Conservation (phyloP, 805 yeast genomes). For the Ogataea saltuana region DNA sequence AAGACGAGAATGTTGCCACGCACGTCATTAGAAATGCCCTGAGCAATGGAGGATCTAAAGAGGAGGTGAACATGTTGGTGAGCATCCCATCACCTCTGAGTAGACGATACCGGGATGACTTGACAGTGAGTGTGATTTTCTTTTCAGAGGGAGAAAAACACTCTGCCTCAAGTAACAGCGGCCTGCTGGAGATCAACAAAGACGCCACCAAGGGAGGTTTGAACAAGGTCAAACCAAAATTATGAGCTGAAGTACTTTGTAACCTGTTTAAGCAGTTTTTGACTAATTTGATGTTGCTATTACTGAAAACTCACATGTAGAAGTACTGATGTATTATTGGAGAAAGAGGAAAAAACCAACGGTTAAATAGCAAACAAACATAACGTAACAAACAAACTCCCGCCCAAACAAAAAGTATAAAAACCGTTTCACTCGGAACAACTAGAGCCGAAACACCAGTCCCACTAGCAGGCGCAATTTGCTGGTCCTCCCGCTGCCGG, state of each 20-base stretch:
- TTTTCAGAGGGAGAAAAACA: slow-evolving; percentile 61
- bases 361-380: background rate
- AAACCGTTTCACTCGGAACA: background rate
- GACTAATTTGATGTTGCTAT: background rate
- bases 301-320: no score
- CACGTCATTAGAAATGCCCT: slow-evolving; percentile 93
- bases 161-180: slow-evolving; percentile 41
- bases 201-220: slow-evolving; percentile 61
- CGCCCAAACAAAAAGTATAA: slow-evolving; percentile 6
- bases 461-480: slow-evolving; percentile 38
- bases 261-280: no score
- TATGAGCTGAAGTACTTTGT: slow-evolving; percentile 29
- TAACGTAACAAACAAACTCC: slow-evolving; percentile 7
- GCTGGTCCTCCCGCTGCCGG: slow-evolving; percentile 21
- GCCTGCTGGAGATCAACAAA: slow-evolving; percentile 54
- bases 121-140: slow-evolving; percentile 93
- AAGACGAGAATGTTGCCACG: slow-evolving; percentile 88
- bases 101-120: slow-evolving; percentile 90
- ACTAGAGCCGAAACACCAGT: background rate
- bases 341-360: no score
- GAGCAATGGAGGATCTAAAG: slow-evolving; percentile 81
- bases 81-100: slow-evolving; percentile 91
- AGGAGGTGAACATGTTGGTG: slow-evolving; percentile 83
- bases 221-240: slow-evolving; percentile 46
- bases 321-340: no score